Evolutionary conservation across 2,329 filamentous ascomycete genomes (phyloP).

Genomic region (Trichophyton schoenleinii): DNA sequence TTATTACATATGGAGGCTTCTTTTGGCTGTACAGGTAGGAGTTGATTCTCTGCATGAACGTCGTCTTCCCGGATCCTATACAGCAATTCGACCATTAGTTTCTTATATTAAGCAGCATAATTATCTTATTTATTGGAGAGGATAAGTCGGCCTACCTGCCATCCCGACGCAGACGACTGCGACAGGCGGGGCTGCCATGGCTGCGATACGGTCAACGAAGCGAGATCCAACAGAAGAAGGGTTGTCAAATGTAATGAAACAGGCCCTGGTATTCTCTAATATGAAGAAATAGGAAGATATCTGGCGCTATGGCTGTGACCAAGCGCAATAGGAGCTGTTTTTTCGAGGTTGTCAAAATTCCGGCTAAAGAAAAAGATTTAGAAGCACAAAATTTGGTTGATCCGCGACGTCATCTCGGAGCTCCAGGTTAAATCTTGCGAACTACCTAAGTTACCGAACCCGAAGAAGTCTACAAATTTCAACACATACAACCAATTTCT

Average conservation of each 20-base stretch:
- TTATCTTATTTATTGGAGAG: not conserved
- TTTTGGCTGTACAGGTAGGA: conserved; percentile 73
- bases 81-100: not conserved
- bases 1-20: conserved; percentile 83
- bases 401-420: conserved; percentile 1
- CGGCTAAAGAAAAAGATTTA: not conserved
- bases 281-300: not conserved
- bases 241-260: not conserved
- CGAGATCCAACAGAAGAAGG: not conserved
- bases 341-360: not conserved
- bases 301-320: not conserved
- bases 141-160: conserved; percentile 51
- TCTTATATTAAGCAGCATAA: not conserved
- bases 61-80: conserved; percentile 89
- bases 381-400: not conserved
- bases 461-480: not conserved
- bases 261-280: not conserved
- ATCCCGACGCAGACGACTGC: conserved; percentile 92
- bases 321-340: not conserved
- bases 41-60: conserved; percentile 98
- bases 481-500: not conserved
- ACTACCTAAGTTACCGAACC: not conserved
- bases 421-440: not conserved
- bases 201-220: not conserved
- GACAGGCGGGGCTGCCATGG: conserved; percentile 48